Evolutionary conservation across 768 basidiomycete species (phyloP), one percentile per base, ranked within the genome.

Genomic region (Podaxis rugospora): DNA sequence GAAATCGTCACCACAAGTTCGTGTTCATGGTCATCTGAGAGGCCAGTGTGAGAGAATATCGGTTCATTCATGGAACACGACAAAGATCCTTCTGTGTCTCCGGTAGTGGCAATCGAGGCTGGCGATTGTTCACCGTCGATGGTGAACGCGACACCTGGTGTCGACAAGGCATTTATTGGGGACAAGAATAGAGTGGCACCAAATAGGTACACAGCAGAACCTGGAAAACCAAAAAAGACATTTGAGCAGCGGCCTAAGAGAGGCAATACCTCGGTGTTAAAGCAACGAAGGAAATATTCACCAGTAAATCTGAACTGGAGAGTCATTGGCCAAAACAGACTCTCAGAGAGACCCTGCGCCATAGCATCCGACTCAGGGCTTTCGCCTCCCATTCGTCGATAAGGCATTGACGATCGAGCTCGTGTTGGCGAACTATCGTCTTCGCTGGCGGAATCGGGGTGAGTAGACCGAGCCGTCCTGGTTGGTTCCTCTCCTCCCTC

Each of bases 141-240:
- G 5, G 69, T 70, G 63, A 80, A 80, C 5, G 74, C 75, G 39
- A 82, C 68, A 66, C 82, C 61, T 55, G 62, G 64, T 40, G 70
- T 71, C 60, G 59, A 25, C 5, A 25, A 2, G 6, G 46, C 35
- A 32, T 23, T 40, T 16, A 53, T 62, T 18, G 66, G 59, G 9
- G 63, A 51, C n/a, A 61, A 71, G 10, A 72, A 64, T 4, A 77
- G 76, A 35, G 76, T 68, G 40, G 81, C 65, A 40, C 74, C 76
- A 65, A 71, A 84, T 25, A 85, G 65, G 62, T 78, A 83, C 23
- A 84, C 68, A 6, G 79, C 80, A 25, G 78, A 75, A 10, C 83
- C 83, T 84, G 65, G 25, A 27, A 55, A 25, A 35, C 18, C 23
- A 23, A 11, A 6, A 32, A 39, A 18, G 1, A 40, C 5, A 35